A percentile compares a stretch with the other conserved stretches of the same genome.
These are phyloP conservation scores for Rubus parviflorus DNA, from an alignment of 306 rosid genomes.

Conservation along the genomic window DNA sequence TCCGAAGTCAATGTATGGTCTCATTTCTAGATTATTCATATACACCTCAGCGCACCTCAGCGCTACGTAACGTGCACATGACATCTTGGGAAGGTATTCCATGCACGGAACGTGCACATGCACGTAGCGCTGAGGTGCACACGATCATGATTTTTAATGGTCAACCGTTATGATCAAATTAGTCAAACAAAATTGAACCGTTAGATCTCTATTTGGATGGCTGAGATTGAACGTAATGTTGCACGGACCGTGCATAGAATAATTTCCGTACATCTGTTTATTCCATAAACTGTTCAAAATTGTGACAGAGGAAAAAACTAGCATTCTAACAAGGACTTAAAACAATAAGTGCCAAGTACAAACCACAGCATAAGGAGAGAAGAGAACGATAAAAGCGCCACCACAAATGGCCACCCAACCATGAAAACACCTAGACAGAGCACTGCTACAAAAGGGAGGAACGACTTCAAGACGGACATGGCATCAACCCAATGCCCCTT, in stretches of 20 bases:
- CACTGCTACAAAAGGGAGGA: slow-evolving; percentile 75
- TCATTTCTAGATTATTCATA: background rate
- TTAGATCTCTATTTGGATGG: no score
- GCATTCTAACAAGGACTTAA: slow-evolving; percentile 57
- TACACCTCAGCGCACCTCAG: no score
- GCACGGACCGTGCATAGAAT: no score
- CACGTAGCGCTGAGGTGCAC: no score
- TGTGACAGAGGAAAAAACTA: slow-evolving; percentile 34
- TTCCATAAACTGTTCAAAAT: slow-evolving; percentile 20
- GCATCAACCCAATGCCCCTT: slow-evolving; percentile 85
- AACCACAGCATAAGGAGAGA: slow-evolving; percentile 81
- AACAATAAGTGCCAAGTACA: slow-evolving; percentile 57
- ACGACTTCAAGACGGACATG: slow-evolving; percentile 66
- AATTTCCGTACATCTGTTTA: background rate
- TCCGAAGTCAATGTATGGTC: background rate
- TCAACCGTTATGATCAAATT: no score
- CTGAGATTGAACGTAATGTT: no score
- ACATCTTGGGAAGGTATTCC: no score
- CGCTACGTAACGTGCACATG: no score
- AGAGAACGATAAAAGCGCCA: slow-evolving; percentile 58
- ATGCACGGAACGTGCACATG: no score
- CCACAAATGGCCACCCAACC: slow-evolving; percentile 81
- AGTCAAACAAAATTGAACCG: no score
- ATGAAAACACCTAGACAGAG: slow-evolving; percentile 56
- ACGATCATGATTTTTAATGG: no score